Evolutionary conservation across 352 stramenopile species (phyloP).

Genomic region (Globisporangium sylvaticum): DNA sequence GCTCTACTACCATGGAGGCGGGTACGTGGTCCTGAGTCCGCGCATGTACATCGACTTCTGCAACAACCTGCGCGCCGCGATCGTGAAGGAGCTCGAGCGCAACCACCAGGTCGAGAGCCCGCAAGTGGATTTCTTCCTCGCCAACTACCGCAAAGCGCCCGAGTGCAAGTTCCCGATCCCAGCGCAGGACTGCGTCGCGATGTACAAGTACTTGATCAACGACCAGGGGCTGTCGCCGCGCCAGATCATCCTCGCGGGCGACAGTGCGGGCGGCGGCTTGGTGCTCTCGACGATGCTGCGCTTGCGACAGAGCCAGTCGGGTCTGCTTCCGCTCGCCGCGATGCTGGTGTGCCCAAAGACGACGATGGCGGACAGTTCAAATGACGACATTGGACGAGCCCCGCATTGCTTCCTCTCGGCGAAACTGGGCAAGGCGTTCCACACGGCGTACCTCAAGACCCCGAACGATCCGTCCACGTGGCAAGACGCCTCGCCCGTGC

Average conservation of each 20-base stretch:
- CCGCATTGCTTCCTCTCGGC: constrained; percentile 34
- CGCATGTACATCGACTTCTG: constrained; percentile 34
- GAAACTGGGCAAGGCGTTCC: constrained; percentile 16
- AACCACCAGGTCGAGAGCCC: constrained; percentile 16
- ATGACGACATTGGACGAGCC: constrained; percentile 14
- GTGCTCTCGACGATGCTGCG: constrained; percentile 38
- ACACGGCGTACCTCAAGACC: constrained; percentile 22
- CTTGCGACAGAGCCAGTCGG: constrained; percentile 19
- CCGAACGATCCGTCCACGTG: constrained; percentile 27
- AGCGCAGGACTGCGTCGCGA: constrained; percentile 30
- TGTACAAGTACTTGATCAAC: constrained; percentile 39
- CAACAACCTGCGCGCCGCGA: constrained; percentile 21
- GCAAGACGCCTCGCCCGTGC: constrained; percentile 33
- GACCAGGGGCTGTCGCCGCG: constrained; percentile 27
- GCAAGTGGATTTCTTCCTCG: constrained; percentile 38
- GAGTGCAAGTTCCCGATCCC: constrained; percentile 40
- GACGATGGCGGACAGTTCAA: constrained; percentile 18
- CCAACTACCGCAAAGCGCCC: constrained; percentile 50
- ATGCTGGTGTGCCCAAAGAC: constrained; percentile 31
- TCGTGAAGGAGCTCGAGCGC: constrained; percentile 23
- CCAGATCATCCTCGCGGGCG: constrained; percentile 38
- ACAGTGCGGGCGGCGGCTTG: constrained; percentile 40
- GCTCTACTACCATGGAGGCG: constrained; percentile 44
- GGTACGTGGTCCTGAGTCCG: constrained; percentile 34
- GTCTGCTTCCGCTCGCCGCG: constrained; percentile 28